Percentiles rank a stretch among this genome's conserved stretches.
These are phyloP conservation scores for Lactarius indigo DNA, from an alignment of 768 basidiomycete species.

Conservation along the genomic window DNA sequence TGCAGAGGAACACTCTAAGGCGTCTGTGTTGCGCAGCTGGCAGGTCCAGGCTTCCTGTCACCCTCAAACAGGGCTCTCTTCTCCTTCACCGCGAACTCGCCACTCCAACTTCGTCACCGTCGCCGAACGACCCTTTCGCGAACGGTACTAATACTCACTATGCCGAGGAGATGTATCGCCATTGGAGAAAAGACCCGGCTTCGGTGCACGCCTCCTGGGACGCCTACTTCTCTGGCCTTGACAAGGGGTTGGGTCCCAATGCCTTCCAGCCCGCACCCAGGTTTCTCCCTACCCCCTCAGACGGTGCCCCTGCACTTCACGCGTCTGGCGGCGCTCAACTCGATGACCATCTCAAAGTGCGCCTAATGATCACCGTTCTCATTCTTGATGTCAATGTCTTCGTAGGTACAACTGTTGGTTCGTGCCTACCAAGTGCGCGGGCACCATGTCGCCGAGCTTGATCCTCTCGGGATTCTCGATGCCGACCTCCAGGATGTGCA, in stretches of 20 bases:
- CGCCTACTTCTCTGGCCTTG: slow-evolving; percentile 90
- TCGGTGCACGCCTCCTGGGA: slow-evolving; percentile 95
- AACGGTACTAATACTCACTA: slow-evolving; percentile 96
- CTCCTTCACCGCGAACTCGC: slow-evolving; percentile 40
- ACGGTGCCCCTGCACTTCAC: slow-evolving; percentile 76
- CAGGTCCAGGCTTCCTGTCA: slow-evolving; percentile 27
- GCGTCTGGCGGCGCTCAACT: slow-evolving; percentile 70
- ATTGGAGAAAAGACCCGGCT: slow-evolving; percentile 85
- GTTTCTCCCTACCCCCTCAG: slow-evolving; percentile 65
- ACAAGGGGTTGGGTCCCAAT: slow-evolving; percentile 77
- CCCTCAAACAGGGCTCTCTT: slow-evolving; percentile 23
- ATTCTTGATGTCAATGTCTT: slow-evolving; percentile 3
- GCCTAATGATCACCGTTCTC: slow-evolving; percentile 15
- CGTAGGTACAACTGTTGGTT: slow-evolving; percentile 92
- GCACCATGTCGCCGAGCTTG: slow-evolving; percentile 92
- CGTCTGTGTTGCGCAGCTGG: slow-evolving; percentile 34
- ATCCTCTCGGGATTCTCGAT: slow-evolving; percentile 91
- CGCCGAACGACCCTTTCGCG: slow-evolving; percentile 82
- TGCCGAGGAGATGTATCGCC: slow-evolving; percentile 93
- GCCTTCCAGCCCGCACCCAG: slow-evolving; percentile 85
- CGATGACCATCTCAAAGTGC: slow-evolving; percentile 91
- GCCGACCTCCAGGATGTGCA: slow-evolving; percentile 75
- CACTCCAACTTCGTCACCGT: slow-evolving; percentile 50
- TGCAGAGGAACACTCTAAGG: slow-evolving; percentile 38
- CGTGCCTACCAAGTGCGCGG: slow-evolving; percentile 99